Evolutionary conservation across 2,329 filamentous ascomycete species (phyloP), one percentile per base, ranked within the genome.

Genomic region (Monosporascus sp.): DNA sequence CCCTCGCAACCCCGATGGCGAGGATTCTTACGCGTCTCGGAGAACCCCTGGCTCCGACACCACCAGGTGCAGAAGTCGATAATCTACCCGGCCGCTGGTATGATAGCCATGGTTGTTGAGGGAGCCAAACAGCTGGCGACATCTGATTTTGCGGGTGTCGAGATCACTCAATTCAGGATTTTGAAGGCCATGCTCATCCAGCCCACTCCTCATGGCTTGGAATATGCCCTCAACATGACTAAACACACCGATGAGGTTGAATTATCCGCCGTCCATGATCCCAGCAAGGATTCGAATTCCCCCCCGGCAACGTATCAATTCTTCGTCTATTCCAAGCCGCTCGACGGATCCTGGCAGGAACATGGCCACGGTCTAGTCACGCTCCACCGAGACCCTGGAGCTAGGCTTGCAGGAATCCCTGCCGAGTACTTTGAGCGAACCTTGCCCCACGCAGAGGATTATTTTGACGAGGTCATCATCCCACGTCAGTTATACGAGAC

Each of bases 1-100:
- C 67, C 72, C 0, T 73, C 73, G 45, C 72, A 78, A 53, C 75
- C 76, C 9, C 69, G 72, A 6, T 81, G 78, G 78, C 71, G 77
- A 14, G 75, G 76, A 2, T 78, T 77, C 56, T 68, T 81, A 37
- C 74, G 77, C 9, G 52, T 77, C 7, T 68, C 69, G 0, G 78
- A 82, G 60, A 76, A 77, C 48, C 76, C 78, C 1, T 82, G 80
- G 79, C 69, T 82, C 8, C 65, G 70, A 49, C 76, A 82, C 52
- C 79, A 82, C 53, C 71, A 76, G 22, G 71, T 82, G 7, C 76
- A 79, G 53, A 76, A 75, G 56, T 74, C 74, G 1, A 73, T 75
- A 34, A 65, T 82, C 17, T 81, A 79, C 49, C 79, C 79, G 2
- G 78, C 75, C 3, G 71, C 78, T 1, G 78, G 78, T 1, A 77